Conservation (phyloP, 768 basidiomycete genomes). For the Dacryopinax primogenitus region DNA sequence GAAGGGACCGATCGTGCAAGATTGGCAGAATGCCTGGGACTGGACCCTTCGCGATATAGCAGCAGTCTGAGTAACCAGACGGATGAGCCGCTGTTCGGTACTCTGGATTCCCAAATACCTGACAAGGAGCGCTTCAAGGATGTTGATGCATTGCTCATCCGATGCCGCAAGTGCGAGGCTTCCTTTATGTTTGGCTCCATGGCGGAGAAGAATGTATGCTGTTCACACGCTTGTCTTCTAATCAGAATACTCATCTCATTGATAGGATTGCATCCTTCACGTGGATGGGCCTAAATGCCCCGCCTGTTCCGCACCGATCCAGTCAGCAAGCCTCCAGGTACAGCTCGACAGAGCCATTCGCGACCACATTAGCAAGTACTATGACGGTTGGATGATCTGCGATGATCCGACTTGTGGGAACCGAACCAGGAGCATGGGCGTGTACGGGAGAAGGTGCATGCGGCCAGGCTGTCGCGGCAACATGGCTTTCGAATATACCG, state of each 20-base stretch:
- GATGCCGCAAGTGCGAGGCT: slow-evolving; percentile 63
- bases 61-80: slow-evolving; percentile 28
- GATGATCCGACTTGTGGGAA: slow-evolving; percentile 72
- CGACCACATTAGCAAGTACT: slow-evolving; percentile 61
- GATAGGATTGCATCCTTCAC: slow-evolving; percentile 53
- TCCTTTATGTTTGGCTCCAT: slow-evolving; percentile 47
- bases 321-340: slow-evolving; percentile 50
- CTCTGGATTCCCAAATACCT: slow-evolving; percentile 78
- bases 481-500: slow-evolving; percentile 76
- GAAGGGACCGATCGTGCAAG: slow-evolving; percentile 88
- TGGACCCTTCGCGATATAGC: slow-evolving; percentile 48
- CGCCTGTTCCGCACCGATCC: slow-evolving; percentile 44
- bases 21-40: slow-evolving; percentile 85
- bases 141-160: slow-evolving; percentile 52
- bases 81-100: slow-evolving; percentile 57
- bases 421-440: slow-evolving; percentile 85
- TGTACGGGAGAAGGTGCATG: slow-evolving; percentile 76
- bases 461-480: slow-evolving; percentile 52
- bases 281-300: slow-evolving; percentile 58
- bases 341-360: slow-evolving; percentile 86
- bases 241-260: slow-evolving; percentile 10
- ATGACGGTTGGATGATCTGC: slow-evolving; percentile 80
- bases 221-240: background rate
- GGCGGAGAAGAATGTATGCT: slow-evolving; percentile 43
- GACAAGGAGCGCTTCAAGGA: slow-evolving; percentile 81